Evolutionary conservation across 1,139 yeast genomes (phyloP).

Genomic region (Geotrichum cucujoidarum): DNA sequence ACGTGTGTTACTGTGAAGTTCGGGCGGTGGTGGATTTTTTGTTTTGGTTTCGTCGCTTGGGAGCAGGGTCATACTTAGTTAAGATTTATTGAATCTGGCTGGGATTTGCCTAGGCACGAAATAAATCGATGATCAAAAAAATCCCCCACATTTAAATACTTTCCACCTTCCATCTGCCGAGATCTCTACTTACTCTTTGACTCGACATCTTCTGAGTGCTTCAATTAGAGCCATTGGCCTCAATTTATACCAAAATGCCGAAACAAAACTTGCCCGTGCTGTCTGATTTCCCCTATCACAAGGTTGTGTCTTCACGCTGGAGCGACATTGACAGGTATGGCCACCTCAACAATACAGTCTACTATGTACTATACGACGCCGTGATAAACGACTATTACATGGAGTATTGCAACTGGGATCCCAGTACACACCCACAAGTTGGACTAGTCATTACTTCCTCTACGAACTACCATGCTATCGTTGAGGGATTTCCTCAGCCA

Average conservation of each 20-base stretch:
- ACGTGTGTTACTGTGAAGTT: no score
- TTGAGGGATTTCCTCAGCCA: slow-evolving; percentile 33
- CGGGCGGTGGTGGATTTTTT: no score
- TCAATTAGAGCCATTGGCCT: neutral
- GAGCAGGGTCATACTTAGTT: no score
- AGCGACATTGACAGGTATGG: slow-evolving; percentile 34
- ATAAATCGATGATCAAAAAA: no score
- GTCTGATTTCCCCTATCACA: slow-evolving; percentile 26
- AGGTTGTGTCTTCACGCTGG: slow-evolving; percentile 30
- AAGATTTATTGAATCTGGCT: no score
- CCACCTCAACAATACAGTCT: slow-evolving; percentile 34
- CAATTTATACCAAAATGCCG: neutral
- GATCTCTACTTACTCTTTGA: neutral
- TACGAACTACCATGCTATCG: slow-evolving; percentile 30
- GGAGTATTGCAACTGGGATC: slow-evolving; percentile 29
- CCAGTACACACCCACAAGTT: slow-evolving; percentile 22
- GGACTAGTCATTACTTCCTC: slow-evolving; percentile 33
- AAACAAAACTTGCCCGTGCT: slow-evolving; percentile 20
- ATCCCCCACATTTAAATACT: no score
- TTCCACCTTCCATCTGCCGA: no score
- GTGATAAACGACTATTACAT: slow-evolving; percentile 30
- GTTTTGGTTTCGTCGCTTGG: no score
- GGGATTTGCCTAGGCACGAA: no score
- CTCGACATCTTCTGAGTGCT: neutral
- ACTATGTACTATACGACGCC: slow-evolving; percentile 33